Base-by-base conservation (phyloP, 805 yeast species). In the Diddensiella santjacobensis region DNA sequence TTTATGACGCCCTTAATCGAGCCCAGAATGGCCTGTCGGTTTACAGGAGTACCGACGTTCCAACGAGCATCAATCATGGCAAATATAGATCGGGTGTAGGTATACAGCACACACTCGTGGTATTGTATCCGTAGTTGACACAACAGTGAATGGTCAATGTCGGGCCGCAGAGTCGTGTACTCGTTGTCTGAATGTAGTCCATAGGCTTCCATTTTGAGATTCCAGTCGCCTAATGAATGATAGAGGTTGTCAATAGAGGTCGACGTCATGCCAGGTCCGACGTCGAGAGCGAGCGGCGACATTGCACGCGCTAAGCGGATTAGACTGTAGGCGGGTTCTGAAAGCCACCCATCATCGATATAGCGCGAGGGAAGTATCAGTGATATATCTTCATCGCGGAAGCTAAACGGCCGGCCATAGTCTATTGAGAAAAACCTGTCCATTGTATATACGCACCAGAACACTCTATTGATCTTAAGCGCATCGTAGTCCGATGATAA, bases 341-440 rank as follows among this genome's bases (percentile, higher is more conserved):
- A 71, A 23, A 73, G 46, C 83, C 83, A 78, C 38, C 69, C 76
- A 56, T 76, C 80, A 19, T 64, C 63, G 5, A 56, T 57, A 22
- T 50, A 50, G 3, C 58, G 59, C 35, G 54, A 26, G 4, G 55
- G 51, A 8, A 45, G 44, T 3, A 52, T 56, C 10, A 53, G 46
- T n/a, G 61, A 58, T 19, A 72, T 61, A 44, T 73, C 77, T 11
- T 60, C 61, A 19, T 69, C 73, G 15, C 59, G 52, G 29, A 66
- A 61, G 24, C 65, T 68, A 59, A 64, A 66, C 41, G 67, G 64
- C 40, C 79, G 63, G 1, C 84, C 85, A 33, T 71, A 68, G 49
- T 78, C 83, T 37, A 79, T 63, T 3, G 77, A 78, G 50, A 78
- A 60, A 13, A 79, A 50, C 50, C 80, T 68, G 55, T 81, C 87